Evolutionary conservation across 208 protist species (phyloP).

Genomic region (Endotrypanum monterogeii): DNA sequence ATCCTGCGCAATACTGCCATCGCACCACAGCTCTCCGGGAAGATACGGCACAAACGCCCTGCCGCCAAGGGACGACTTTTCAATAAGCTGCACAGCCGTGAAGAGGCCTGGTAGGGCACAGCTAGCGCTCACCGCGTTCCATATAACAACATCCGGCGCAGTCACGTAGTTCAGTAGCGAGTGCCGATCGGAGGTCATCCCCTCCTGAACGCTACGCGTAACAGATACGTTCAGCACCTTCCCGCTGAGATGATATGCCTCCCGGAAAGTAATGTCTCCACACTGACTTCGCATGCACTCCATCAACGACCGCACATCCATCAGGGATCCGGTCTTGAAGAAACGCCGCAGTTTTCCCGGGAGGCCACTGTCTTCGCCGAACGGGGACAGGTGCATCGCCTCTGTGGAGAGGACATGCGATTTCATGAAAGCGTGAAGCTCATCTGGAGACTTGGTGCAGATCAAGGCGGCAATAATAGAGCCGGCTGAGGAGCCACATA

Average conservation of each 20-base stretch:
- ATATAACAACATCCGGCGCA: constrained; percentile 79
- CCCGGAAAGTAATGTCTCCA: constrained; percentile 86
- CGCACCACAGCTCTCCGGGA: constrained; percentile 62
- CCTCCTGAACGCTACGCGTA: constrained; percentile 45
- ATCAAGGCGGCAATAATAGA: constrained; percentile 80
- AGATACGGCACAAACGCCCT: constrained; percentile 52
- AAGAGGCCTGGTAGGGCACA: constrained; percentile 73
- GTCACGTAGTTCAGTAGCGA: constrained; percentile 86
- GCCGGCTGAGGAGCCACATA: constrained; percentile 72
- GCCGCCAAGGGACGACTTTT: constrained; percentile 38
- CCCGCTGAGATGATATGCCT: constrained; percentile 78
- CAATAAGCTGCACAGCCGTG: constrained; percentile 65
- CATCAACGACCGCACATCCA: constrained; percentile 78
- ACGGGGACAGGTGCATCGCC: constrained; percentile 53
- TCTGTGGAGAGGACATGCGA: constrained; percentile 43
- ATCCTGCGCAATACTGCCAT: constrained; percentile 66
- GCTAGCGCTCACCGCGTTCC: constrained; percentile 72
- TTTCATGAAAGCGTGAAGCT: constrained; percentile 50
- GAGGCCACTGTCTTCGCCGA: constrained; percentile 43
- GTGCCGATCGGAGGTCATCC: constrained; percentile 45
- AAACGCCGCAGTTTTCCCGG: constrained; percentile 59
- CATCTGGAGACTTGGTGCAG: constrained; percentile 46
- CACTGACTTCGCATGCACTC: constrained; percentile 64
- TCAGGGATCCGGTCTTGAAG: constrained; percentile 72
- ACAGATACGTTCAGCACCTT: constrained; percentile 87